These are phyloP conservation scores for Pleoardoris graminearum DNA, from an alignment of 2,329 filamentous ascomycete species.

Conservation along the genomic window DNA sequence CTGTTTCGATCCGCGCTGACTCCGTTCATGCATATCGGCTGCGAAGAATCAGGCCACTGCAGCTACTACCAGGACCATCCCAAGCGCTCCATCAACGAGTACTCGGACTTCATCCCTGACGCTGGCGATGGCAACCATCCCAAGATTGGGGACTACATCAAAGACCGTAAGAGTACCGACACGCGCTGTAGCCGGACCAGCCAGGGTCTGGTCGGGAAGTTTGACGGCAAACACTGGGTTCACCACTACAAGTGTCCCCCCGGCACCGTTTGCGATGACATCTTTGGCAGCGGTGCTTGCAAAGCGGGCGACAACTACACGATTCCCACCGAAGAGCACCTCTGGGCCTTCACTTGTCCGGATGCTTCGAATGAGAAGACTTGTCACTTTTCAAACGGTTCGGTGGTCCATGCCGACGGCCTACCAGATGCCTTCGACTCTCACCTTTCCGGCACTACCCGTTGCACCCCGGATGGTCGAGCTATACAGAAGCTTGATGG, in stretches of 20 bases:
- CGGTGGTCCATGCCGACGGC: neutral
- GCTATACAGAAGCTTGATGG: neutral
- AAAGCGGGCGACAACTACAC: neutral
- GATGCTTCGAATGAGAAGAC: neutral
- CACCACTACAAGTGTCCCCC: constrained; percentile 1
- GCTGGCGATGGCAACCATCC: neutral
- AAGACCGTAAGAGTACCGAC: neutral
- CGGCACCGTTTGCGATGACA: neutral
- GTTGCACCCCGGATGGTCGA: neutral
- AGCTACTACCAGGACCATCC: constrained; percentile 2
- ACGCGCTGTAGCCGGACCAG: constrained; percentile 5
- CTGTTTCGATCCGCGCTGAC: neutral
- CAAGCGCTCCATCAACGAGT: neutral
- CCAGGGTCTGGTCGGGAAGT: neutral
- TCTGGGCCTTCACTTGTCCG: neutral
- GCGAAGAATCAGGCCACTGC: neutral
- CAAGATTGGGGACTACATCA: neutral
- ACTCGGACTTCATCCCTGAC: neutral
- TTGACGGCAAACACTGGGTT: neutral
- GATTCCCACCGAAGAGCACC: neutral
- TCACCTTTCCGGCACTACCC: neutral
- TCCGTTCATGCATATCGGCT: constrained; percentile 8
- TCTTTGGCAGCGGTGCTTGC: neutral
- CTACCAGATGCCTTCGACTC: neutral
- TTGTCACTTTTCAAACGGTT: neutral